These are phyloP conservation scores for Vigna trinervia DNA, from an alignment of 306 rosid genomes.

Conservation along the genomic window DNA sequence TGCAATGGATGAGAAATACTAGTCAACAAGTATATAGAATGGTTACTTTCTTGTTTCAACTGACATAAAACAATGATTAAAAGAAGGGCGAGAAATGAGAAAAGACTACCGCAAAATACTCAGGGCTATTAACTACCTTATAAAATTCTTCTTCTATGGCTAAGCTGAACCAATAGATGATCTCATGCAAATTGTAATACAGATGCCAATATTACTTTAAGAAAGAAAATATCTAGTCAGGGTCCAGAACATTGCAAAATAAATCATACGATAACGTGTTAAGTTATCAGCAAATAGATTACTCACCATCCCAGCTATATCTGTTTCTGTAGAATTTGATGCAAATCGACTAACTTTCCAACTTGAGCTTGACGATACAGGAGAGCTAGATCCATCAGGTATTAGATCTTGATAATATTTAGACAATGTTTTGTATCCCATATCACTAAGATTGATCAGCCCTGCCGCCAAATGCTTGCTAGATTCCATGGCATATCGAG, in stretches of 20 bases:
- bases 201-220: slow-evolving; percentile 49
- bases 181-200: slow-evolving; percentile 56
- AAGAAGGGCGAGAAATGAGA: neutral
- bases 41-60: slow-evolving; percentile 40
- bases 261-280: slow-evolving; percentile 32
- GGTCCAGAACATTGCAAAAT: slow-evolving; percentile 42
- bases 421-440: slow-evolving; percentile 91
- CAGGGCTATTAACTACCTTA: slow-evolving; percentile 52
- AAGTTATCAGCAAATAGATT: slow-evolving; percentile 39
- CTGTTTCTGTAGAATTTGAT: slow-evolving; percentile 71
- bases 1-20: slow-evolving; percentile 52
- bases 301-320: slow-evolving; percentile 92
- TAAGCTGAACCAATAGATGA: slow-evolving; percentile 56
- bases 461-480: slow-evolving; percentile 95
- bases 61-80: slow-evolving; percentile 24
- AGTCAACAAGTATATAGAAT: slow-evolving; percentile 37
- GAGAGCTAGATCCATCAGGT: slow-evolving; percentile 95
- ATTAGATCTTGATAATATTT: slow-evolving; percentile 88
- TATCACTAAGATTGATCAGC: slow-evolving; percentile 84
- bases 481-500: slow-evolving; percentile 98
- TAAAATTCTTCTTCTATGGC: slow-evolving; percentile 55
- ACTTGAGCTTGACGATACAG: slow-evolving; percentile 76
- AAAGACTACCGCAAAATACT: slow-evolving; percentile 35
- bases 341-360: slow-evolving; percentile 82
- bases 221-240: slow-evolving; percentile 51